Conservation (phyloP, 129 eudicot species). For the Flaveria brownii region DNA sequence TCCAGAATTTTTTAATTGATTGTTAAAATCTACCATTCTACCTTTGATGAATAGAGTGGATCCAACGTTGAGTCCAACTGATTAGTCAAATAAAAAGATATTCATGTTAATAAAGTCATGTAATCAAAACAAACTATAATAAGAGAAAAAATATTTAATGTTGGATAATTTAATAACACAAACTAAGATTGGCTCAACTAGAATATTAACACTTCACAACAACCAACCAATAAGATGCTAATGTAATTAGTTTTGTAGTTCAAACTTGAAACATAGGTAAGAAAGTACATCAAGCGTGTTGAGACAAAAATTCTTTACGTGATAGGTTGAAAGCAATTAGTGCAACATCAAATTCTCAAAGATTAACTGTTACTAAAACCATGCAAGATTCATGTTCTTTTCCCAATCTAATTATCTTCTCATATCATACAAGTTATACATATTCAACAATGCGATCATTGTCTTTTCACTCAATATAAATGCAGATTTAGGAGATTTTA, state of each 20-base stretch:
- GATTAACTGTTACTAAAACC: neutral
- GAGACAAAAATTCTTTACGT: neutral
- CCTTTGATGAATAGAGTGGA: conserved; percentile 64
- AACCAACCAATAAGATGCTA: neutral
- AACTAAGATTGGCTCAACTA: neutral
- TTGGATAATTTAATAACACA: neutral
- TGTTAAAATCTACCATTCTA: conserved; percentile 45
- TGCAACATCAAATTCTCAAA: neutral
- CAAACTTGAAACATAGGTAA: neutral
- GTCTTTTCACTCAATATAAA: neutral
- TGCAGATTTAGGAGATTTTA: neutral
- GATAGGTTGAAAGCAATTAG: neutral
- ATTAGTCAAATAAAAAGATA: conserved; percentile 14
- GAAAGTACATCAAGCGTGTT: neutral
- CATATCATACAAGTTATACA: neutral
- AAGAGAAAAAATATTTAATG: neutral
- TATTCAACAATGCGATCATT: neutral
- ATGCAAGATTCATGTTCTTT: conserved; percentile 14
- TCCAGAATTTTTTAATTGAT: neutral
- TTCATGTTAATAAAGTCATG: conserved; percentile 22
- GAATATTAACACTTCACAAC: neutral
- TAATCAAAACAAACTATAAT: neutral
- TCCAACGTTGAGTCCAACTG: conserved; percentile 74
- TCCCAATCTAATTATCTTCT: neutral
- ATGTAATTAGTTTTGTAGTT: neutral